Percentiles rank a stretch among this genome's conserved stretches.
Evolutionary conservation across 75 land plant species (phyloP).

Genomic region (Isoetes taiwanensis): DNA sequence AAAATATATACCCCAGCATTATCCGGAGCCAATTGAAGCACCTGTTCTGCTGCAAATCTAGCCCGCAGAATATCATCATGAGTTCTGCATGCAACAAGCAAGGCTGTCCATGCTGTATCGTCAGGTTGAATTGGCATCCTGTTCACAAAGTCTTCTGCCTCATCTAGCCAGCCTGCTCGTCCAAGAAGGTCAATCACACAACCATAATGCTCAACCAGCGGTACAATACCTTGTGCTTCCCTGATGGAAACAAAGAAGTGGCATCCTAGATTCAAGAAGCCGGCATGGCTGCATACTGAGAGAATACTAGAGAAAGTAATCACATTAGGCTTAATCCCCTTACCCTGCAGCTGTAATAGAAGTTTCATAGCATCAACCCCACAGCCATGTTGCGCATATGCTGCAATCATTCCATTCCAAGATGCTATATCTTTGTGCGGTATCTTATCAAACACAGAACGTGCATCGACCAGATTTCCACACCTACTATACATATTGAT

Average conservation of each 20-base stretch:
- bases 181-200: constrained; percentile 41
- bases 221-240: constrained; percentile 15
- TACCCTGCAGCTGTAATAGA: constrained; percentile 9
- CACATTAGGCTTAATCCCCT: constrained; percentile 15
- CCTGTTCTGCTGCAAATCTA: constrained; percentile 3
- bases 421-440: constrained; percentile 17
- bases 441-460: constrained; percentile 14
- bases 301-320: constrained; percentile 23
- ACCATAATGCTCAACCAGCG: constrained; percentile 26
- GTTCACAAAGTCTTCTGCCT: constrained; percentile 24
- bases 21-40: constrained; percentile 15
- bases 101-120: constrained; percentile 23
- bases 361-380: constrained; percentile 15
- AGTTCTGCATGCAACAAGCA: constrained; percentile 34
- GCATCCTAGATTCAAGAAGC: constrained; percentile 36
- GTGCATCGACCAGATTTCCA: constrained; percentile 34
- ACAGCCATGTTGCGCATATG: constrained; percentile 23
- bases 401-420: constrained; percentile 36
- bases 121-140: constrained; percentile 39
- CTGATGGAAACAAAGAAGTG: constrained; percentile 23
- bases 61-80: constrained; percentile 17
- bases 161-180: constrained; percentile 16
- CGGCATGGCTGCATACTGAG: constrained; percentile 30
- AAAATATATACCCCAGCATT: constrained; percentile 12
- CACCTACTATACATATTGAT: constrained; percentile 54